phyloP scores from a whole-genome alignment of 495 filamentous ascomycete species.

The Hypoxylon rickii region DNA sequence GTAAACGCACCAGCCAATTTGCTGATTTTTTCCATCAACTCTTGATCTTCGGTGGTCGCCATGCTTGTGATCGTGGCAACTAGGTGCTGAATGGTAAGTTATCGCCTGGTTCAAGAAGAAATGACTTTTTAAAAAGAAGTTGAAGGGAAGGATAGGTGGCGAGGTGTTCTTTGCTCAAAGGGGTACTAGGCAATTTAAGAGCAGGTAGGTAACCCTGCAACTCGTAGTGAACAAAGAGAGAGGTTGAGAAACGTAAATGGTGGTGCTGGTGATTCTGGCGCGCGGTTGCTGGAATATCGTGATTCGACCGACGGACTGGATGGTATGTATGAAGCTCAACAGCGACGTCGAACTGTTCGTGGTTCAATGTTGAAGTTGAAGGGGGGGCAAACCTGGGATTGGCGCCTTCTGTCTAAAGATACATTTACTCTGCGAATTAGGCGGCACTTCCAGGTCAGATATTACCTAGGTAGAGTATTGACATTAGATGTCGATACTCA shows the following conservation, averaged over 20 bases:
- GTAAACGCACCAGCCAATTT: slow-evolving; percentile 68
- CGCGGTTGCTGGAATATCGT: slow-evolving; percentile 10
- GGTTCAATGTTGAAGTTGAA: neutral
- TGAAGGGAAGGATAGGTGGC: neutral
- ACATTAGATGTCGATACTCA: too few species aligned
- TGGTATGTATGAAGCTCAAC: neutral
- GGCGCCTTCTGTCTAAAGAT: too few species aligned
- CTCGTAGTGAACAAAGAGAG: slow-evolving; percentile 14
- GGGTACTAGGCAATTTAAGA: neutral
- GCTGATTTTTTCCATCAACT: slow-evolving; percentile 75
- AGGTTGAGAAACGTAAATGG: neutral
- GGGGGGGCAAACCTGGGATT: slow-evolving; percentile 15
- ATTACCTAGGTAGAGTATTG: too few species aligned
- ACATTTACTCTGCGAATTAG: too few species aligned
- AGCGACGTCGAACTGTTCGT: neutral
- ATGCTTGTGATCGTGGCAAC: slow-evolving; percentile 56
- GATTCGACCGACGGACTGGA: neutral
- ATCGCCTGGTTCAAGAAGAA: slow-evolving; percentile 15
- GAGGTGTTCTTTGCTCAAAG: neutral
- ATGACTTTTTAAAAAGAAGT: neutral
- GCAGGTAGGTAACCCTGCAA: too few species aligned
- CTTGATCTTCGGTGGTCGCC: slow-evolving; percentile 70
- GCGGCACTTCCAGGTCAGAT: too few species aligned
- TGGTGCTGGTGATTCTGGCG: neutral
- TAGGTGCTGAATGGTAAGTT: slow-evolving; percentile 20